Base-by-base conservation (phyloP, 2,329 filamentous ascomycete genomes). In the Verticillium klebahnii region DNA sequence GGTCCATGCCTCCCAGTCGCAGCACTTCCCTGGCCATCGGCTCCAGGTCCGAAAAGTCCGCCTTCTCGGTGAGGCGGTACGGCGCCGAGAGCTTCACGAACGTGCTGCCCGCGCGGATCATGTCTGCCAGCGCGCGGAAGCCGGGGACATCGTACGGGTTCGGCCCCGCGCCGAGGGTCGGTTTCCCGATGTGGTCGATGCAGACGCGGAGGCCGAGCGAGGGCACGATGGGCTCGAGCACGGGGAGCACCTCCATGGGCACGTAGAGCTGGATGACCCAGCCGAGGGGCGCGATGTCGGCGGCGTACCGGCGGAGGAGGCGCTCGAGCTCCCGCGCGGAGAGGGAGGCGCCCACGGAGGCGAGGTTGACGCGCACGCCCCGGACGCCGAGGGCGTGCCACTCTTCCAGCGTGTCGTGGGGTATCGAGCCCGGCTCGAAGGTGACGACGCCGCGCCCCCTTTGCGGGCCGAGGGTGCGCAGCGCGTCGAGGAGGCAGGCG, bases 221-320 rank as follows among this genome's bases (percentile, higher is more conserved):
- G 1, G 82, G 78, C 1, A 85, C 72, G 39, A 85, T 75, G 5
- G 71, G 68, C 64, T 84, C 79, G 2, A 89, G 73, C 17, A 78
- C 66, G 5, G 77, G 72, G 2, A 86, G 72, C 65, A 78, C 76
- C 23, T 78, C 74, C 70, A 88, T 76, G 3, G 81, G 77, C 19
- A 87, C 73, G 67, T 86, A 88, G 8, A 88, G 68, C 67, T 88
- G 84, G 17, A 89, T 71, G 0, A 82, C 79, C 86, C 86, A 89
- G 59, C 74, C 77, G 3, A 83, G 72, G 0, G 78, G 76, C 14
- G 77, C 72, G 31, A 86, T 77, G 39, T 79, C 72, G 31, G 81
- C 71, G 1, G 84, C 84, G 66, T 86, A 84, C 32, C 70, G 67
- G 32, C 72, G 70, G 40, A 88, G 69, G 1, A 72, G 74, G 1